Percentiles rank a stretch among this genome's conserved stretches.
These are phyloP conservation scores for Lathyrus sativus DNA, from an alignment of 306 rosid genomes.

Conservation along the genomic window DNA sequence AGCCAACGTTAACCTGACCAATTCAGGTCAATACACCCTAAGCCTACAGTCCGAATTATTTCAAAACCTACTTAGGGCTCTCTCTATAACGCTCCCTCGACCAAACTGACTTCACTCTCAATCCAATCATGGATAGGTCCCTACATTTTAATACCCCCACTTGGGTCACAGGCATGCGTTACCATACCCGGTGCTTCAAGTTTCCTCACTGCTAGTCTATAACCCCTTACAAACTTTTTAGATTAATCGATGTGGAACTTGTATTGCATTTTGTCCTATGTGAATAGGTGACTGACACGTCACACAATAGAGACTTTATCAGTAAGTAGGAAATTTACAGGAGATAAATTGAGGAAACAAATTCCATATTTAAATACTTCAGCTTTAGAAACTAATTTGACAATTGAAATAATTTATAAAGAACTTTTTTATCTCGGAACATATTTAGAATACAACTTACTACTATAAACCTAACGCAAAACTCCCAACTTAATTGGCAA, in stretches of 20 bases:
- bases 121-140: neutral
- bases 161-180: constrained; percentile 5
- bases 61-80: constrained; percentile 6
- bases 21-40: neutral
- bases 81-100: neutral
- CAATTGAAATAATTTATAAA: no score
- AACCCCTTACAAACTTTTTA: fast-evolving
- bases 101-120: neutral
- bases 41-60: neutral
- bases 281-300: neutral
- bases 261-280: no score
- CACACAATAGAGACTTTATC: neutral
- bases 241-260: neutral
- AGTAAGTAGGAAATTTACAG: no score
- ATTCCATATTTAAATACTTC: no score
- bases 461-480: neutral
- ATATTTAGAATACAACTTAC: neutral
- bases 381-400: no score
- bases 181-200: neutral
- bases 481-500: neutral
- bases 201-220: fast-evolving
- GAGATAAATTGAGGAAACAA: no score
- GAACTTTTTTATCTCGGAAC: no score
- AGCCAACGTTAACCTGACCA: neutral
- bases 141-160: constrained; percentile 15